phyloP scores from a whole-genome alignment of 805 yeast species.

The Danielozyma ontarioensis region DNA sequence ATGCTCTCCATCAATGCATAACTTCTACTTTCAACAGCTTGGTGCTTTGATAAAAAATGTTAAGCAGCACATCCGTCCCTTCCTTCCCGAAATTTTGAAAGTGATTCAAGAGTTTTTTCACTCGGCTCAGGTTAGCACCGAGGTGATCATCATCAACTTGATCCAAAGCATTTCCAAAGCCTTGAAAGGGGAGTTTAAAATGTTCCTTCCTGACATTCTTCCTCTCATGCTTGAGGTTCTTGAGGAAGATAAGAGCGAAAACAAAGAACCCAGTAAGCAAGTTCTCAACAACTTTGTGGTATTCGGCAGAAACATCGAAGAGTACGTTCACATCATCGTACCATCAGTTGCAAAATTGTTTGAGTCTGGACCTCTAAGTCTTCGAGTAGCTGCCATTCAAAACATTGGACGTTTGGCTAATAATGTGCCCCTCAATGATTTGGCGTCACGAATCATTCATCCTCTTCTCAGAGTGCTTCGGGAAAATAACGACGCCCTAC shows the following conservation, averaged over 20 bases:
- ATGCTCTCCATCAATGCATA: constrained; percentile 74
- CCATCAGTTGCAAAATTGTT: constrained; percentile 80
- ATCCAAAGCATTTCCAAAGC: constrained; percentile 83
- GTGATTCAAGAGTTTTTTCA: constrained; percentile 71
- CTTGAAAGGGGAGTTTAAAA: constrained; percentile 87
- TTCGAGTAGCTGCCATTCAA: constrained; percentile 71
- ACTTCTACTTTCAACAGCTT: constrained; percentile 84
- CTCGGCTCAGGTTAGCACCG: constrained; percentile 48
- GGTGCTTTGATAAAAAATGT: constrained; percentile 76
- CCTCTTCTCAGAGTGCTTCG: constrained; percentile 69
- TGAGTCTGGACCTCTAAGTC: constrained; percentile 58
- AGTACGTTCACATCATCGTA: constrained; percentile 78
- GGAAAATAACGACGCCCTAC: constrained; percentile 53
- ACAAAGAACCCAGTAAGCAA: constrained; percentile 58
- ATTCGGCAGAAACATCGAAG: constrained; percentile 85
- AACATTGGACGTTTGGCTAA: constrained; percentile 79
- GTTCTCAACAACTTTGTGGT: constrained; percentile 80
- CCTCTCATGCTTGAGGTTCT: constrained; percentile 72
- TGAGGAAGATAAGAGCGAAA: constrained; percentile 63
- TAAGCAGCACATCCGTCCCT: constrained; percentile 85
- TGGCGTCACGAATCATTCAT: constrained; percentile 87
- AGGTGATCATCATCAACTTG: constrained; percentile 71
- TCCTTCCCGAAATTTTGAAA: constrained; percentile 66
- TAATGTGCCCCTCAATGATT: constrained; percentile 68
- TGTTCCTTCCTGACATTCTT: constrained; percentile 71